Base-by-base conservation (phyloP, 208 protist species). In the Leishmania turanica region DNA sequence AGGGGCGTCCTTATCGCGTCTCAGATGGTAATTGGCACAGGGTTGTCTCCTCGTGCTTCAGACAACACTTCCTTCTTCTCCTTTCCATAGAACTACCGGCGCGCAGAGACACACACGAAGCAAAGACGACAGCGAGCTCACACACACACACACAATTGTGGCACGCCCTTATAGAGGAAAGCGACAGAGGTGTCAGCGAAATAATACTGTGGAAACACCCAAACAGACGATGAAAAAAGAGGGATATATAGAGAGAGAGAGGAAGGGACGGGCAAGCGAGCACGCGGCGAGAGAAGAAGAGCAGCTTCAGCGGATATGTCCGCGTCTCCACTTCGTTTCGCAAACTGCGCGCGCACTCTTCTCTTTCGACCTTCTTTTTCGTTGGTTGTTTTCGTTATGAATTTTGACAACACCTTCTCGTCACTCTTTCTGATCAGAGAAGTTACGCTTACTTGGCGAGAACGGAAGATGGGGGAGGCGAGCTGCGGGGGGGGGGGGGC, bases 221-320 rank as follows among this genome's bases (percentile, higher is more conserved):
- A 15, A 27, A 9, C n/a, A 54, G 13, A 21, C n/a, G 54, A 64
- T 3, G 27, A 27, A 64, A 15, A 31, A 64, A 7, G 42, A 9
- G n/a, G n/a, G n/a, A n/a, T n/a, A n/a, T n/a, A n/a, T n/a, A n/a
- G n/a, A n/a, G 58, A 11, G 9, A 54, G 15, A 54, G 51, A 64
- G 11, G 27, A 31, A 9, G 6, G 27, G 11, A 17, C 58, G 19
- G 7, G 24, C 58, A 64, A 17, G 27, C n/a, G 34, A 72, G 34
- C 34, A 72, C 34, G 8, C 11, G 17, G 40, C 34, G 51, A 54
- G 17, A 79, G 34, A 79, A 7, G 60, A 79, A 79, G n/a, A 75
- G 40, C 72, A 31, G 24, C 58, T 51, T 40, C 21, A 75, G 27
- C 42, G 53, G 31, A 77, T 19, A 69, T 24, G 34, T 24, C 68